A percentile compares a stretch with the other conserved stretches of the same genome.
These are phyloP conservation scores for Aspergillus ustus DNA, from an alignment of 2,329 filamentous ascomycete species.

Conservation along the genomic window DNA sequence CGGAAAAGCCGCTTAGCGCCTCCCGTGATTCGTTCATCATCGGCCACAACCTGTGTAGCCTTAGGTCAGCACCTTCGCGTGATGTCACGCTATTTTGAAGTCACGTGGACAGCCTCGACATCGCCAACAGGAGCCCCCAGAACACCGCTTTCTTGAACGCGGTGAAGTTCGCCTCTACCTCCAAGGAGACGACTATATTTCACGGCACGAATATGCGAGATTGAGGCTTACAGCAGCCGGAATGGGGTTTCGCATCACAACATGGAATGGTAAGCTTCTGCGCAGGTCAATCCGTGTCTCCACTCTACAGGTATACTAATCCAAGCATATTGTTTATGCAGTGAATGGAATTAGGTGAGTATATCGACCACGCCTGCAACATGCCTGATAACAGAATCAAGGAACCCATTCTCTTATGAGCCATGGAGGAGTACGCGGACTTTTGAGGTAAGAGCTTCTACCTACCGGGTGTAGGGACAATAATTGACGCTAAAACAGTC, in stretches of 20 bases:
- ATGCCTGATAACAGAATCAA: constrained; percentile 37
- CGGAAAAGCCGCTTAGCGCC: constrained; percentile 30
- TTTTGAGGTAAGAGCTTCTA: constrained; percentile 60
- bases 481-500: constrained; percentile 53
- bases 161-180: not conserved
- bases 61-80: constrained; percentile 30
- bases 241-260: constrained; percentile 81
- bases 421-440: constrained; percentile 76
- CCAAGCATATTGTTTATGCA: constrained; percentile 43
- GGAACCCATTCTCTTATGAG: constrained; percentile 82
- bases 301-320: constrained; percentile 1
- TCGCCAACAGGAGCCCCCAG: not conserved
- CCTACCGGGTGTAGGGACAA: not conserved
- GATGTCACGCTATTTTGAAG: constrained; percentile 28
- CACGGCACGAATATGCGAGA: constrained; percentile 21
- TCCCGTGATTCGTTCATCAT: constrained; percentile 35
- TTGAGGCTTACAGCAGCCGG: constrained; percentile 29
- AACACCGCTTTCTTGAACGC: not conserved
- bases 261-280: constrained; percentile 73
- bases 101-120: constrained; percentile 25
- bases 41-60: constrained; percentile 13
- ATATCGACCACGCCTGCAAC: not conserved
- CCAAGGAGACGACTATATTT: not conserved
- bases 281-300: not conserved
- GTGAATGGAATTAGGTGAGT: constrained; percentile 77